phyloP scores from a whole-genome alignment of 1,284 basidiomycete genomes.

The Sutorius eximius region DNA sequence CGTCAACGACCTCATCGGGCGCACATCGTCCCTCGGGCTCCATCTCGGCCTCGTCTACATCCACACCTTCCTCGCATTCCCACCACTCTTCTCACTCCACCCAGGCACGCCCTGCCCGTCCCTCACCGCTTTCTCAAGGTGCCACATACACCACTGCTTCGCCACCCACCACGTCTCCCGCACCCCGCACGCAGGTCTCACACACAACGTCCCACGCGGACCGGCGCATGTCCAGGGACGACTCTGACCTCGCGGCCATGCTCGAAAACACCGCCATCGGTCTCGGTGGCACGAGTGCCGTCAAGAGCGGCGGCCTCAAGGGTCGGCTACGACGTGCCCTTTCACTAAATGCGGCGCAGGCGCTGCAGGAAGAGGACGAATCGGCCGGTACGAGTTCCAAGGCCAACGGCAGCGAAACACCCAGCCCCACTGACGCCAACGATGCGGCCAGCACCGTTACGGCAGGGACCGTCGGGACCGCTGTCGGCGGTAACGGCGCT shows the following conservation, averaged over 20 bases:
- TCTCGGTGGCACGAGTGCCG: slow-evolving; percentile 36
- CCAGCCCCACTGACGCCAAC: slow-evolving; percentile 28
- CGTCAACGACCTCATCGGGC: slow-evolving; percentile 35
- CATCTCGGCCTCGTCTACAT: slow-evolving; percentile 38
- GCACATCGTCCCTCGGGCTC: slow-evolving; percentile 36
- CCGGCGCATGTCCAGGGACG: slow-evolving; percentile 76
- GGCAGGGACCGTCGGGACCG: slow-evolving; percentile 8
- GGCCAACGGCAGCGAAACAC: slow-evolving; percentile 19
- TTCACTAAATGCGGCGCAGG: slow-evolving; percentile 60
- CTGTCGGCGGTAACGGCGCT: slow-evolving; percentile 14
- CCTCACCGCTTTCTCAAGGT: slow-evolving; percentile 75
- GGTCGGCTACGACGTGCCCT: slow-evolving; percentile 74
- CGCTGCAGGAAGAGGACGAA: slow-evolving; percentile 59
- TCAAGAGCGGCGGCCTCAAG: slow-evolving; percentile 68
- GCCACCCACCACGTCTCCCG: slow-evolving; percentile 8
- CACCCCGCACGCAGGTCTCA: slow-evolving; percentile 14
- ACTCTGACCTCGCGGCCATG: slow-evolving; percentile 65
- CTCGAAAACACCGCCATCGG: slow-evolving; percentile 49
- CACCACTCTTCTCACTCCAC: slow-evolving; percentile 36
- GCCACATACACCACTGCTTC: slow-evolving; percentile 48
- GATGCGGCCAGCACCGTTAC: slow-evolving; percentile 32
- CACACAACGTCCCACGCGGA: slow-evolving; percentile 41
- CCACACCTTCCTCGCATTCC: slow-evolving; percentile 38
- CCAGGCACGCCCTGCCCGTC: slow-evolving; percentile 57
- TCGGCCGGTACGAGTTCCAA: slow-evolving; percentile 29